Evolutionary conservation across 805 yeast genomes (phyloP).

Genomic region (Wickerhamomyces pijperi): DNA sequence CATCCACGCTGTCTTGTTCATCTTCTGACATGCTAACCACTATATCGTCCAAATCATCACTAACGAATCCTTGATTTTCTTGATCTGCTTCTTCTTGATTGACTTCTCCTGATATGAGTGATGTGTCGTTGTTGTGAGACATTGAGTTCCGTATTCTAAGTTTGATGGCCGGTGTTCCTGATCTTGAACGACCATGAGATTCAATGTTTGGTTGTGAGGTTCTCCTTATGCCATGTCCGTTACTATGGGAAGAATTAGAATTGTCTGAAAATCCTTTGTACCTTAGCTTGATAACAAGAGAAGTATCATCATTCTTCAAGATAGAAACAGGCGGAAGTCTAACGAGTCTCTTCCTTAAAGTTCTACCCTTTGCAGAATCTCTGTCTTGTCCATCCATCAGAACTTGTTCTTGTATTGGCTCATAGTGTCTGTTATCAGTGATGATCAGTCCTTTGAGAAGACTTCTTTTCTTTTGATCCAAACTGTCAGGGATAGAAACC

Average conservation of each 20-base stretch:
- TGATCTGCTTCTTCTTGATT: constrained; percentile 3
- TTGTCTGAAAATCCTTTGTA: not conserved
- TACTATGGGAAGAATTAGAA: constrained; percentile 1
- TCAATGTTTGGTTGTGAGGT: not conserved
- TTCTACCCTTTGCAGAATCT: not conserved
- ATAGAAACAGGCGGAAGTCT: not conserved
- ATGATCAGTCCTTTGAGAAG: constrained; percentile 23
- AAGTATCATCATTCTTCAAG: not conserved
- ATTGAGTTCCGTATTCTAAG: not conserved
- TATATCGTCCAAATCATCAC: constrained; percentile 17
- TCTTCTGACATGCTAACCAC: constrained; percentile 12
- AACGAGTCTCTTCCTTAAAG: constrained; percentile 7
- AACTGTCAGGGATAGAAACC: not conserved
- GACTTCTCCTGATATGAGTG: not conserved
- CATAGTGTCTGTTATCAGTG: constrained; percentile 28
- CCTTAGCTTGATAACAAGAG: not conserved
- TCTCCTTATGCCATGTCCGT: not conserved
- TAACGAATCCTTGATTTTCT: constrained; percentile 12
- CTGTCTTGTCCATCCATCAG: constrained; percentile 10
- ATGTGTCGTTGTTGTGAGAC: not conserved
- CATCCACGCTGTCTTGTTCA: constrained; percentile 6
- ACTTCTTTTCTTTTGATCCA: constrained; percentile 6
- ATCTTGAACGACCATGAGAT: not conserved
- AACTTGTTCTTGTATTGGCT: constrained; percentile 23
- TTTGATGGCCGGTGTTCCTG: not conserved